Conservation (phyloP, 176 grass and related monocot genomes). For the Oryza nivara region DNA sequence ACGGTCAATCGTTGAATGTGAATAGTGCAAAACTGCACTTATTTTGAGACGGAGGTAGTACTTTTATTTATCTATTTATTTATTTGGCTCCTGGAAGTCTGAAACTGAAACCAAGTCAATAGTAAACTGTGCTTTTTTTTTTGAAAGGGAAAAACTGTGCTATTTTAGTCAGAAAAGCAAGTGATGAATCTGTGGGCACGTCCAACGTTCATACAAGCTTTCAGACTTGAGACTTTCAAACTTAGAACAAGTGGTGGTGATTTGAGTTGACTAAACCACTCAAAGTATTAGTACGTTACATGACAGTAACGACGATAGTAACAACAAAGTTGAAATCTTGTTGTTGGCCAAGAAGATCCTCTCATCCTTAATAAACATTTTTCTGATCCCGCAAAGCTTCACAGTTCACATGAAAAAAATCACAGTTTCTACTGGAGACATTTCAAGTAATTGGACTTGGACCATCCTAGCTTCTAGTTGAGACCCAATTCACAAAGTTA, state of each 20-base stretch:
- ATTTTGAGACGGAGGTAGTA: too few relatives aligned
- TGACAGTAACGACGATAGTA: not conserved
- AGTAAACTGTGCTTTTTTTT: not conserved
- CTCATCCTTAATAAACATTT: not conserved
- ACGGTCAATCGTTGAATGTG: too few relatives aligned
- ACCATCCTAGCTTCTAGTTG: not conserved
- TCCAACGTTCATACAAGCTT: slow-evolving; percentile 24
- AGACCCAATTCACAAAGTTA: not conserved
- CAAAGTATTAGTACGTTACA: not conserved
- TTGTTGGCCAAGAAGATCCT: slow-evolving; percentile 38
- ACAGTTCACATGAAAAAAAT: not conserved
- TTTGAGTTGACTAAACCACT: slow-evolving; percentile 32
- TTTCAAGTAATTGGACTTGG: not conserved
- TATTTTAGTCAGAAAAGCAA: slow-evolving; percentile 24
- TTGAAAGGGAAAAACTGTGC: not conserved
- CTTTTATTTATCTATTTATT: not conserved
- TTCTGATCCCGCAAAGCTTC: not conserved
- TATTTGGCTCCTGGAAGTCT: not conserved
- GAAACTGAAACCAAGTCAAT: slow-evolving; percentile 35
- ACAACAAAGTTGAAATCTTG: slow-evolving; percentile 10
- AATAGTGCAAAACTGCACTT: too few relatives aligned
- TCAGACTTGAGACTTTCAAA: slow-evolving; percentile 26
- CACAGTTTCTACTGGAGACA: not conserved
- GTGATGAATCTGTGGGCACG: slow-evolving; percentile 28
- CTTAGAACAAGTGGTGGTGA: not conserved